Evolutionary conservation across 768 basidiomycete species (phyloP).

Genomic region (Daedaleopsis sinensis): DNA sequence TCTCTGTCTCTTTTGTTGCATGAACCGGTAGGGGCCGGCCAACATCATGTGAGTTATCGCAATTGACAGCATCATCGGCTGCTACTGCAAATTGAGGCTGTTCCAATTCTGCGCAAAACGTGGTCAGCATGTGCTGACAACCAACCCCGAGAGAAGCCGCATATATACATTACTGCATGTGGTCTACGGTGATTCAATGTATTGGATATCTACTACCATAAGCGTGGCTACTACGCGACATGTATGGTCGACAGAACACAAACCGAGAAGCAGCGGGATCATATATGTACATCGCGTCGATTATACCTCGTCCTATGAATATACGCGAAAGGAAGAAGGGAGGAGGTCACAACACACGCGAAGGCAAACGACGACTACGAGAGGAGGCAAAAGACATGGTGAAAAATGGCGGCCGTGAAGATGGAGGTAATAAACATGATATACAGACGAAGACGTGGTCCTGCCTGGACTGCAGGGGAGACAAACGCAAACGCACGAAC

Average conservation of each 20-base stretch:
- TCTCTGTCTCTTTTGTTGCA: background rate
- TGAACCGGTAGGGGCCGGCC: too few relatives aligned
- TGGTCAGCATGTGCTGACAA: too few relatives aligned
- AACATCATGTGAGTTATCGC: too few relatives aligned
- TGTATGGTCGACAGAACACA: background rate
- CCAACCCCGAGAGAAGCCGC: too few relatives aligned
- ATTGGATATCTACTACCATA: constrained; percentile 2
- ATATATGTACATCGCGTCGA: constrained; percentile 27
- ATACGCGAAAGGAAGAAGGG: constrained; percentile 2
- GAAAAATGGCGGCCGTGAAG: background rate
- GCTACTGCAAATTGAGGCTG: too few relatives aligned
- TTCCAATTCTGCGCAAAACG: too few relatives aligned
- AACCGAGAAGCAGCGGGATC: background rate
- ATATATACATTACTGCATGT: too few relatives aligned
- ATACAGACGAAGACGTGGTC: constrained; percentile 15
- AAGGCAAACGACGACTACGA: background rate
- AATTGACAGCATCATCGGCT: too few relatives aligned
- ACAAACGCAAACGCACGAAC: constrained; percentile 2
- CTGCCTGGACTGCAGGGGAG: background rate
- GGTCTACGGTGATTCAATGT: background rate
- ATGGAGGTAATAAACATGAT: constrained; percentile 15
- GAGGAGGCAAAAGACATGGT: background rate
- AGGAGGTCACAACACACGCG: background rate
- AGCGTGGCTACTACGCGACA: background rate
- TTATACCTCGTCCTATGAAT: constrained; percentile 26